Base-by-base conservation (phyloP, 208 protist genomes). In the Trypanosoma theileri region DNA sequence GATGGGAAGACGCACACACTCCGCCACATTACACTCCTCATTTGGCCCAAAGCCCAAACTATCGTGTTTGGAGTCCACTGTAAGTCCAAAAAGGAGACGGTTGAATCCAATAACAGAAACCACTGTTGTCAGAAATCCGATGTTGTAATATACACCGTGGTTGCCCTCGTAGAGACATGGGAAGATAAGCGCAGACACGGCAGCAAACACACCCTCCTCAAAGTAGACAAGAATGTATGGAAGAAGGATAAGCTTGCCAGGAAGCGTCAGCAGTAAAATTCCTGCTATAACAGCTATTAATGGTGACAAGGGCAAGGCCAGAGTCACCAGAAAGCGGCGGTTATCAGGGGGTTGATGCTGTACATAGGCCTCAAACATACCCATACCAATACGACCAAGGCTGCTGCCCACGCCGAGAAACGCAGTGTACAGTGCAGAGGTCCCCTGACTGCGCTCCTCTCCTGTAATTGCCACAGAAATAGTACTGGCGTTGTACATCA, bases 201-300 rank as follows among this genome's bases (percentile, higher is more conserved):
- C 71, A 3, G 79, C 73, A 42, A 69, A 81, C 50, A 82, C 69
- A 60, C 79, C 82, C 40, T 85, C 74, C 77, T 75, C 58, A 46
- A 90, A 83, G 69, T 90, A 90, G 28, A 86, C 66, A 45, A 90
- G 58, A 24, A 90, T 84, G 72, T 85, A 90, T 40, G 84, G 84
- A 40, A 90, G 67, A 40, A 90, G 71, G 13, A 90, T 71, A 12
- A 71, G 71, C 24, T 87, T 69, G 28, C 81, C 79, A 40, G 84
- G 84, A n/a, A 90, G 56, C 19, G 84, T 72, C 51, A 90, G 81
- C 14, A 90, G 75, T 19, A 90, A 78, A 2, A 87, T 58, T 40
- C 84, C 84, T 13, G 69, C 77, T 41, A 90, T 71, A 41, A 59
- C 70, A 59, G 81, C 84, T 51, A 90, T 77, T 55, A 84, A 59